These are phyloP conservation scores for Astragalus membranaceus DNA, from an alignment of 306 rosid species.

Conservation along the genomic window DNA sequence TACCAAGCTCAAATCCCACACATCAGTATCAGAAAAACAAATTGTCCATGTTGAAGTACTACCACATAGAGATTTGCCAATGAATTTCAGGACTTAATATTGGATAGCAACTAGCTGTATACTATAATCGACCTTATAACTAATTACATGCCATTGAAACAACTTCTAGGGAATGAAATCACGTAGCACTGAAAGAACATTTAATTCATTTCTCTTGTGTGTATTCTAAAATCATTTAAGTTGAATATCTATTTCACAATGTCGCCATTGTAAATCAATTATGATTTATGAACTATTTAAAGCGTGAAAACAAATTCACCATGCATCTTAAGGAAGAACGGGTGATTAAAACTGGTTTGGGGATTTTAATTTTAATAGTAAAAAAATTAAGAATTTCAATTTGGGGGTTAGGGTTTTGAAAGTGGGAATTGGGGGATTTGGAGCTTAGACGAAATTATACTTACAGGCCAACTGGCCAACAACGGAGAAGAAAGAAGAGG, in stretches of 20 bases:
- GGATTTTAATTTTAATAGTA: too few species aligned
- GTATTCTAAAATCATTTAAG: not conserved
- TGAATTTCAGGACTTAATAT: not conserved
- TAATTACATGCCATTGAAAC: not conserved
- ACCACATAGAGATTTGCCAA: not conserved
- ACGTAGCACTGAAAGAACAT: not conserved
- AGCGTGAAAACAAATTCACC: not conserved
- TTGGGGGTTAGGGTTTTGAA: too few species aligned
- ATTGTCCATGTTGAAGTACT: not conserved
- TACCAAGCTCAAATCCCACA: not conserved
- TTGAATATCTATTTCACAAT: slow-evolving; percentile 4
- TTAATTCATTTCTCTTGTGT: not conserved
- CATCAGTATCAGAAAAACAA: not conserved
- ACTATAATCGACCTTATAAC: not conserved
- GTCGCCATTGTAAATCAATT: not conserved
- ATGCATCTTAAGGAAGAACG: too few species aligned
- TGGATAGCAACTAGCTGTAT: not conserved
- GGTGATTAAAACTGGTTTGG: too few species aligned
- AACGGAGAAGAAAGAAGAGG: too few species aligned
- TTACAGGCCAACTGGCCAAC: too few species aligned
- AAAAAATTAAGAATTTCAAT: too few species aligned
- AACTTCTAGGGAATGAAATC: slow-evolving; percentile 1
- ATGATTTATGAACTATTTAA: not conserved
- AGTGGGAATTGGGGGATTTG: too few species aligned
- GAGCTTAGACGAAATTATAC: too few species aligned